Evolutionary conservation across 768 basidiomycete species (phyloP).

Genomic region (Boletellus emodensis): DNA sequence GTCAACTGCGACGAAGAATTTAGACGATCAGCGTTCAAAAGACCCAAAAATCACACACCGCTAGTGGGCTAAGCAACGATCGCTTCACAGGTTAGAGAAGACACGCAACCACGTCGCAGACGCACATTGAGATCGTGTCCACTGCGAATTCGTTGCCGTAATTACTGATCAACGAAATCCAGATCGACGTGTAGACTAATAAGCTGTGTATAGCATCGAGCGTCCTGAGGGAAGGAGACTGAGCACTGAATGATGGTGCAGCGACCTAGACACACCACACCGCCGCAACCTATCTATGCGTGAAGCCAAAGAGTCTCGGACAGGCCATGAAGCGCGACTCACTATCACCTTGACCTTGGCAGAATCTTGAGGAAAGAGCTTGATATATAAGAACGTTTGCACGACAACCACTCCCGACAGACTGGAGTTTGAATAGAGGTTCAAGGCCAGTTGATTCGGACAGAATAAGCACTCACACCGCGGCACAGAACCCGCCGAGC

Average conservation of each 20-base stretch:
- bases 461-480: constrained; percentile 14
- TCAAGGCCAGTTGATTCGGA: background rate
- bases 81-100: background rate
- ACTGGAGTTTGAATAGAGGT: constrained; percentile 7
- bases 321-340: constrained; percentile 1
- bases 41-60: constrained; percentile 16
- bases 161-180: constrained; percentile 42
- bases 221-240: constrained; percentile 7
- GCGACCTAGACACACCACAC: constrained; percentile 20
- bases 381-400: constrained; percentile 29
- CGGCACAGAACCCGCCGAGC: constrained; percentile 30
- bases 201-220: constrained; percentile 41
- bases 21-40: background rate
- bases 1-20: constrained; percentile 21
- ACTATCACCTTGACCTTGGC: constrained; percentile 20
- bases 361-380: constrained; percentile 26
- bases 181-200: constrained; percentile 39
- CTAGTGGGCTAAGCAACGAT: constrained; percentile 18
- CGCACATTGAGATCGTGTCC: constrained; percentile 46
- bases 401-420: constrained; percentile 27
- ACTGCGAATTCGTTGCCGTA: constrained; percentile 39
- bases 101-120: background rate
- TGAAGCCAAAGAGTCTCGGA: background rate
- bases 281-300: constrained; percentile 18
- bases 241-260: background rate